Percentiles rank a stretch among this genome's conserved stretches.
Evolutionary conservation across 371 early-diverging fungal genomes (phyloP).

Genomic region (Actinomortierella ambigua): DNA sequence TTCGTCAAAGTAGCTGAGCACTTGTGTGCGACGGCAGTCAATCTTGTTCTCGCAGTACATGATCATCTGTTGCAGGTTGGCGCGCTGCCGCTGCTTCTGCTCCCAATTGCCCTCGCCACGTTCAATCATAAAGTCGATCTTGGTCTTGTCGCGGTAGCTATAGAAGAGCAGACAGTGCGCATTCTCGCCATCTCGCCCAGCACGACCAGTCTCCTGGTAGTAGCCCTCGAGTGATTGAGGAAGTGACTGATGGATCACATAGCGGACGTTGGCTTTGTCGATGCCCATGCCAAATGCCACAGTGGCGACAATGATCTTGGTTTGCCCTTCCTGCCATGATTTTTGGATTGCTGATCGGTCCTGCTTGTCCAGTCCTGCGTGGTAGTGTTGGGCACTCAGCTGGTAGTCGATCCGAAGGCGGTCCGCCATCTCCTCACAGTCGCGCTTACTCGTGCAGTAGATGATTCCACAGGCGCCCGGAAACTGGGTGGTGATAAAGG

Average conservation of each 20-base stretch:
- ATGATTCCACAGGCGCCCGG: conserved; percentile 93
- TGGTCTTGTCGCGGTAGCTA: conserved; percentile 78
- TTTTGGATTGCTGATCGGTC: conserved; percentile 88
- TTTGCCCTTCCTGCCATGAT: conserved; percentile 82
- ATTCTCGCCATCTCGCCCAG: conserved; percentile 95
- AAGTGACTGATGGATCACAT: conserved; percentile 96
- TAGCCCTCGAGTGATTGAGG: conserved; percentile 98
- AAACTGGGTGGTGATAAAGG: conserved; percentile 75
- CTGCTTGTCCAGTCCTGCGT: conserved; percentile 91
- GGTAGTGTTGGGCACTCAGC: conserved; percentile 80
- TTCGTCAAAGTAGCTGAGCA: conserved; percentile 97
- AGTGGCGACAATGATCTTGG: conserved; percentile 97
- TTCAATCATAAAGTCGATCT: conserved; percentile 81
- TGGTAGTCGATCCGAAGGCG: conserved; percentile 60
- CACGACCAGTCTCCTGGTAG: conserved; percentile 99
- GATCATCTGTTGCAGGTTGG: conserved; percentile 90
- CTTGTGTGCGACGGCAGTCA: conserved; percentile 93
- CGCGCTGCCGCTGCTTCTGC: conserved; percentile 86
- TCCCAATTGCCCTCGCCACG: conserved; percentile 82
- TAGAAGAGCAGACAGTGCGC: conserved; percentile 93
- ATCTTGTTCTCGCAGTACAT: conserved; percentile 93
- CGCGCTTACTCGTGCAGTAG: conserved; percentile 89
- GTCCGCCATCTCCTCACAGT: conserved; percentile 90
- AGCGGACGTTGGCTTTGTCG: conserved; percentile 99
- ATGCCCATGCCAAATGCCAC: conserved; percentile 99